phyloP scores from a whole-genome alignment of 2,329 filamentous ascomycete species.

The Achaetomium macrosporum region DNA sequence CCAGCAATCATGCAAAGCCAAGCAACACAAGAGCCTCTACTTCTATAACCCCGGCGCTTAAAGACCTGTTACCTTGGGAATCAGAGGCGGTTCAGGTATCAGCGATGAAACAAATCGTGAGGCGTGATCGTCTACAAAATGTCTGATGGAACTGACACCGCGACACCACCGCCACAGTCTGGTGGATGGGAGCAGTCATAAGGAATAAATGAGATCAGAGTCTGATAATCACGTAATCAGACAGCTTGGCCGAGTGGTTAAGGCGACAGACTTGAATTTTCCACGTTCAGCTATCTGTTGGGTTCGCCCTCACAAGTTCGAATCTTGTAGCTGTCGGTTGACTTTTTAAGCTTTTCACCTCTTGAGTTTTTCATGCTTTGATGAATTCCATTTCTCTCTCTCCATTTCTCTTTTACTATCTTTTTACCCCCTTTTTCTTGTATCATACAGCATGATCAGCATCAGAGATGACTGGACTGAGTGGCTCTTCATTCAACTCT shows the following conservation, averaged over 20 bases:
- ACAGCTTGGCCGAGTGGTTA: constrained; percentile 21
- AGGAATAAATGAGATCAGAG: not conserved
- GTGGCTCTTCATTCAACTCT: too few relatives aligned
- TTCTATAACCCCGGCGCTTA: too few relatives aligned
- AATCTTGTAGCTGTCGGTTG: constrained; percentile 20
- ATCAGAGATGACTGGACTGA: too few relatives aligned
- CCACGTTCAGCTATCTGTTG: constrained; percentile 18
- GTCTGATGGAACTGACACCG: too few relatives aligned
- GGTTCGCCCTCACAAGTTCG: constrained; percentile 23
- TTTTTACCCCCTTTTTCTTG: not conserved
- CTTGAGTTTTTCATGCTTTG: not conserved
- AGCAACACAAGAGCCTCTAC: too few relatives aligned
- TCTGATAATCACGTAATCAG: constrained; percentile 7
- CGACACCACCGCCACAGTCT: not conserved
- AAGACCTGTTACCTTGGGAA: too few relatives aligned
- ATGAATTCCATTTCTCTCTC: too few relatives aligned
- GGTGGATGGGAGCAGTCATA: not conserved
- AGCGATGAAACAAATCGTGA: not conserved
- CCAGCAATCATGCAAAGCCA: too few relatives aligned
- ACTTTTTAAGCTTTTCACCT: constrained; percentile 6
- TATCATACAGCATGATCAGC: not conserved
- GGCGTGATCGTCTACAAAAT: too few relatives aligned
- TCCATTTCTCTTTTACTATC: too few relatives aligned
- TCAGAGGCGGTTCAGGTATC: too few relatives aligned
- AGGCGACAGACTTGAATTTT: constrained; percentile 22